Conservation (phyloP, 441 rosid species). For the Metrosideros polymorpha region DNA sequence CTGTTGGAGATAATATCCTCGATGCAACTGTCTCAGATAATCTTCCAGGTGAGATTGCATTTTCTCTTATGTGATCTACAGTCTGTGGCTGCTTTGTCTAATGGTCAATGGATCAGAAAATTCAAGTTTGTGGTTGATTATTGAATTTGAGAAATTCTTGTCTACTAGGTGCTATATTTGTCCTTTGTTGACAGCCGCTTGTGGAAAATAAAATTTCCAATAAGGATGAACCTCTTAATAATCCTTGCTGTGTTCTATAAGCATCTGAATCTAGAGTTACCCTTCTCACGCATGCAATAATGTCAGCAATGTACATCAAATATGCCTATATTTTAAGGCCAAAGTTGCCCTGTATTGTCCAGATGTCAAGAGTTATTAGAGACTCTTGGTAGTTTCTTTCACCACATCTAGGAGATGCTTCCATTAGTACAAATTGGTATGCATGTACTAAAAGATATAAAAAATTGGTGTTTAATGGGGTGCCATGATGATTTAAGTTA, state of each 20-base stretch:
- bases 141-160: not conserved
- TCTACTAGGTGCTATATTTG: not conserved
- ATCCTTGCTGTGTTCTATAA: not conserved
- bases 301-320: not conserved
- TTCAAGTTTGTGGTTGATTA: not conserved
- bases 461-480: not conserved
- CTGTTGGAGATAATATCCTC: constrained; percentile 75
- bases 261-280: not conserved
- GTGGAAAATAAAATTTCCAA: not conserved
- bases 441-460: not conserved
- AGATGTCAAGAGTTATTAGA: not conserved
- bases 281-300: not conserved
- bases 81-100: not conserved
- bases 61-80: not conserved
- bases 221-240: not conserved
- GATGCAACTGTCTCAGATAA: constrained; percentile 90
- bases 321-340: not conserved
- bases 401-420: not conserved
- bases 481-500: not conserved
- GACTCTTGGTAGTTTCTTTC: not conserved
- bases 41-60: constrained; percentile 63
- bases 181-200: not conserved
- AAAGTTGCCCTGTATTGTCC: not conserved
- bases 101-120: not conserved
- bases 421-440: not conserved